These are phyloP conservation scores for Berkeleyomyces rouxiae DNA, from an alignment of 2,329 filamentous ascomycete genomes.

Conservation along the genomic window DNA sequence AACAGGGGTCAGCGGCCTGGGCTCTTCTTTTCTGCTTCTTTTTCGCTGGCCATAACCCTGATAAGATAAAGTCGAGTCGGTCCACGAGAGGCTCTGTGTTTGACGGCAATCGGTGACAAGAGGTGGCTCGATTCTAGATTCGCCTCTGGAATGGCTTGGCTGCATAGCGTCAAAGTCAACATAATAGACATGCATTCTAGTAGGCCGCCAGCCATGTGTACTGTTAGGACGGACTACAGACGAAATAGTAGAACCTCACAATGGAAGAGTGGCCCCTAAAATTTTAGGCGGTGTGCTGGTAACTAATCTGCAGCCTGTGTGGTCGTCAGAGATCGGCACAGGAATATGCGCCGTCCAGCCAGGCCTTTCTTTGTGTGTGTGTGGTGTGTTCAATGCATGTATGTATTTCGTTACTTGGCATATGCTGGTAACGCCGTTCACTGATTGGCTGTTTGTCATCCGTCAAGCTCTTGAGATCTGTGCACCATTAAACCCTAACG, in stretches of 20 bases:
- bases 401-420: too few relatives aligned
- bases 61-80: constrained; percentile 3
- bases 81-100: not conserved
- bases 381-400: not conserved
- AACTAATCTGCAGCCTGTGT: not conserved
- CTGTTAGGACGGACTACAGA: too few relatives aligned
- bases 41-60: constrained; percentile 10
- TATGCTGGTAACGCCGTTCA: not conserved
- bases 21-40: not conserved
- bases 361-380: not conserved
- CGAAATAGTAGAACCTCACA: too few relatives aligned
- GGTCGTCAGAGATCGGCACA: not conserved
- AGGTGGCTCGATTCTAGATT: constrained; percentile 10
- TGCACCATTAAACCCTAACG: not conserved
- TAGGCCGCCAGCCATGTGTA: too few relatives aligned
- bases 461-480: not conserved
- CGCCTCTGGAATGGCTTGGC: not conserved
- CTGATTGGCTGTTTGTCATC: not conserved
- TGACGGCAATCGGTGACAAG: not conserved
- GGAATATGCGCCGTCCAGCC: not conserved
- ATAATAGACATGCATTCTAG: not conserved
- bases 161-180: not conserved
- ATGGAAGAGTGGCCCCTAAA: not conserved
- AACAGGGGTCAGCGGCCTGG: not conserved
- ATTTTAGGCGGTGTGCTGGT: not conserved